Evolutionary conservation across 2,329 filamentous ascomycete species (phyloP).

Genomic region (Aureobasidium sp.): DNA sequence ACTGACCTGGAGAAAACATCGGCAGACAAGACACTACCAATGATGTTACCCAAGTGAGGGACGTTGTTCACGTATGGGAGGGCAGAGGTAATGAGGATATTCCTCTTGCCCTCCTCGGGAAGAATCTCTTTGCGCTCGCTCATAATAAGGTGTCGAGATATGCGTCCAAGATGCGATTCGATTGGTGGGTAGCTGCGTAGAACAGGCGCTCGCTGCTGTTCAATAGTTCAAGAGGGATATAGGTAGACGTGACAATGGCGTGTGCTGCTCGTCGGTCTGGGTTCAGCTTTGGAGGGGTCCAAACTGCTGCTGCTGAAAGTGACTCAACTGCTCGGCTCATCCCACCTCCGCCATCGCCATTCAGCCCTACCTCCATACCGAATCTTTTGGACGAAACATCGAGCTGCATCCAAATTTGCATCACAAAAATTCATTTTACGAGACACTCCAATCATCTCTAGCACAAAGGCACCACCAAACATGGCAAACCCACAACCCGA

Average conservation of each 20-base stretch:
- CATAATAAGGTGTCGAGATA: conserved; percentile 11
- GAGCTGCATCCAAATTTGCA: background rate
- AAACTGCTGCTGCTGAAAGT: background rate
- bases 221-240: background rate
- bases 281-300: conserved; percentile 3
- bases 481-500: background rate
- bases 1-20: conserved; percentile 55
- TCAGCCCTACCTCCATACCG: conserved; percentile 1
- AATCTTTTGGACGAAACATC: background rate
- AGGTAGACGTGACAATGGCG: background rate
- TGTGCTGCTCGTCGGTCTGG: background rate
- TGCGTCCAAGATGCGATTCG: background rate
- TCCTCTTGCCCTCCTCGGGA: conserved; percentile 55
- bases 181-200: background rate
- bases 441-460: background rate
- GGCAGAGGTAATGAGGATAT: conserved; percentile 86
- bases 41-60: conserved; percentile 79
- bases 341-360: background rate
- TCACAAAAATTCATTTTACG: background rate
- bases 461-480: background rate
- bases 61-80: conserved; percentile 72
- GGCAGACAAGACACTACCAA: conserved; percentile 78
- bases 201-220: background rate
- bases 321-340: conserved; percentile 6
- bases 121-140: conserved; percentile 32